Evolutionary conservation across 83 land plant genomes (phyloP).

Genomic region (Isoetes engelmannii): DNA sequence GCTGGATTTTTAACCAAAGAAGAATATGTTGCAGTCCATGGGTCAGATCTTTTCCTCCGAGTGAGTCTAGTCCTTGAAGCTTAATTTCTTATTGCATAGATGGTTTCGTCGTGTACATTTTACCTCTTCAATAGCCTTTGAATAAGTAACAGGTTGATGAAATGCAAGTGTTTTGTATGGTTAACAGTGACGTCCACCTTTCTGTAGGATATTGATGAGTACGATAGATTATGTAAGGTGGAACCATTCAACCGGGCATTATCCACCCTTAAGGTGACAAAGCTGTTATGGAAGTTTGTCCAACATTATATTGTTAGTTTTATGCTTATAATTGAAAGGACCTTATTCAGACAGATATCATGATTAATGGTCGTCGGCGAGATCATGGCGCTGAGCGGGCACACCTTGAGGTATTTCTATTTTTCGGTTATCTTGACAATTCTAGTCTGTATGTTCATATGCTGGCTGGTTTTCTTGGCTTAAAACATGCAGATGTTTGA

Average conservation of each 20-base stretch:
- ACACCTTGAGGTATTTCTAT: slow-evolving; percentile 35
- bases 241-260: slow-evolving; percentile 36
- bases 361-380: slow-evolving; percentile 38
- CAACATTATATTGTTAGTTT: no score
- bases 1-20: slow-evolving; percentile 26
- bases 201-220: slow-evolving; percentile 31
- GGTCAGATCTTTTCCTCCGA: slow-evolving; percentile 29
- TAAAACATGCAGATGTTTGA: slow-evolving; percentile 23
- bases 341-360: slow-evolving; percentile 28
- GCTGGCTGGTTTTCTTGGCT: not conserved
- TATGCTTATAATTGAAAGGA: not conserved
- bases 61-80: no score
- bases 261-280: slow-evolving; percentile 24
- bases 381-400: slow-evolving; percentile 45
- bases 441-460: no score
- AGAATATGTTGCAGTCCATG: slow-evolving; percentile 23
- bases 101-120: no score
- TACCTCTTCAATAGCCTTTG: no score
- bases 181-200: no score
- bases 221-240: slow-evolving; percentile 38
- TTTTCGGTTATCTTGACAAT: no score
- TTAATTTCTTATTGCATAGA: no score
- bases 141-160: no score
- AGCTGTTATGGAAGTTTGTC: not conserved
- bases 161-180: no score